phyloP scores from a whole-genome alignment of 352 stramenopile genomes.

The Phytophthora palmivora region DNA sequence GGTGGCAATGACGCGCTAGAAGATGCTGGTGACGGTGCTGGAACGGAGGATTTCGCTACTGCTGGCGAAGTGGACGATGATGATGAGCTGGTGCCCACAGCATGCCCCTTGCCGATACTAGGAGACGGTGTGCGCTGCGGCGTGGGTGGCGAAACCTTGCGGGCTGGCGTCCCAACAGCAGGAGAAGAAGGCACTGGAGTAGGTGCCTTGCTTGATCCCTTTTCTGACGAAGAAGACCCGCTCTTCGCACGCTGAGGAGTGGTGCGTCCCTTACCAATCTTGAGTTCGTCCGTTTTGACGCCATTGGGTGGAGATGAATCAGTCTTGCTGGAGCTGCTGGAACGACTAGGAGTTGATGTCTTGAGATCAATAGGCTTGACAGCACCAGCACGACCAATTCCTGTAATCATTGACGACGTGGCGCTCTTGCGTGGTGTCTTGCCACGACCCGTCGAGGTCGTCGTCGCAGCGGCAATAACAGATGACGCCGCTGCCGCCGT shows the following conservation, averaged over 20 bases:
- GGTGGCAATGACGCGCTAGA: constrained; percentile 41
- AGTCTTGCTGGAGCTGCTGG: constrained; percentile 55
- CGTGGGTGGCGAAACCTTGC: constrained; percentile 47
- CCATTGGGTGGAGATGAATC: constrained; percentile 46
- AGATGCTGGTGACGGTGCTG: constrained; percentile 32
- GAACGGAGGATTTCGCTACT: constrained; percentile 27
- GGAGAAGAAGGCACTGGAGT: constrained; percentile 42
- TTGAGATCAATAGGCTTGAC: constrained; percentile 87
- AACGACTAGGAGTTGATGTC: constrained; percentile 66
- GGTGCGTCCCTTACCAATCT: constrained; percentile 51
- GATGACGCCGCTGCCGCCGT: constrained; percentile 9
- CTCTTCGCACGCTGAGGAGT: constrained; percentile 68
- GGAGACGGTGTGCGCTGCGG: constrained; percentile 47
- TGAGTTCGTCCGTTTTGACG: constrained; percentile 51
- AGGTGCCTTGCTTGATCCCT: constrained; percentile 35
- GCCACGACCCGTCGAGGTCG: constrained; percentile 22
- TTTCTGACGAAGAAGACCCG: constrained; percentile 45
- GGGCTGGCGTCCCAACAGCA: constrained; percentile 36
- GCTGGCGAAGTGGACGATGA: constrained; percentile 48
- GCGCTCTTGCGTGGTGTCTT: constrained; percentile 82
- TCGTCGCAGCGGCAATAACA: constrained; percentile 6
- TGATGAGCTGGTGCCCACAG: constrained; percentile 35
- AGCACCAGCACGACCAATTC: constrained; percentile 73
- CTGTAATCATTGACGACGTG: constrained; percentile 62
- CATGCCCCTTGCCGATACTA: constrained; percentile 34